Conservation (phyloP, 345 rosid genomes). For the Moringa oleifera region DNA sequence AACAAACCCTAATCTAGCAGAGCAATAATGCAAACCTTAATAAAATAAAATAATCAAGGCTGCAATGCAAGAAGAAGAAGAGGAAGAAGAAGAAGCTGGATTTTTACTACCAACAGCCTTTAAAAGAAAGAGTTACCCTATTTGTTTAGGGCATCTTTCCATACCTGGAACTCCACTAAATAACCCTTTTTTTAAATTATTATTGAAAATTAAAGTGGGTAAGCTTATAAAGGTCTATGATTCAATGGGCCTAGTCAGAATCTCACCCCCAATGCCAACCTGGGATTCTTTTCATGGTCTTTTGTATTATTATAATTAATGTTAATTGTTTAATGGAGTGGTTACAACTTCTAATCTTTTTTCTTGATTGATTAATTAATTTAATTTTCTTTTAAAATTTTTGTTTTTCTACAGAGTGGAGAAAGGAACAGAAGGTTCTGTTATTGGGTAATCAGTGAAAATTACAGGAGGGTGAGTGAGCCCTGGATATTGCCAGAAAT, state of each 20-base stretch:
- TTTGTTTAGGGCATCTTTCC: constrained; percentile 2
- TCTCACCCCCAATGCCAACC: constrained; percentile 54
- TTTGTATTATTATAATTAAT: not conserved
- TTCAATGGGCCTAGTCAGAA: constrained; percentile 54
- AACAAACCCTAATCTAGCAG: constrained; percentile 22
- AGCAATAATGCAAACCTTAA: constrained; percentile 38
- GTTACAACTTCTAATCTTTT: constrained; percentile 32
- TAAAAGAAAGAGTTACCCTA: constrained; percentile 1
- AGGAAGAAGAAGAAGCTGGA: constrained; percentile 22
- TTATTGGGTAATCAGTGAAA: constrained; percentile 23
- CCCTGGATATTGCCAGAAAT: no score
- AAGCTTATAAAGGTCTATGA: constrained; percentile 12
- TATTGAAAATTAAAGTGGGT: not conserved
- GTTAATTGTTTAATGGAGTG: constrained; percentile 1
- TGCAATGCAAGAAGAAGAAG: constrained; percentile 27
- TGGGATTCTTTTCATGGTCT: constrained; percentile 45
- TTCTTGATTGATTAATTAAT: constrained; percentile 25
- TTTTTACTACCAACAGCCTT: constrained; percentile 25
- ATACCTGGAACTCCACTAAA: constrained; percentile 3
- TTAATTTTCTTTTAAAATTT: no score
- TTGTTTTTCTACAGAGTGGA: no score
- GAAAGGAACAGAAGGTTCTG: constrained; percentile 32
- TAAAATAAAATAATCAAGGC: constrained; percentile 15
- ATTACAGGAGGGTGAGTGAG: constrained; percentile 1
- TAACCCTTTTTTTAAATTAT: not conserved